Evolutionary conservation across 768 basidiomycete genomes (phyloP).

Genomic region (Saitozyma podzolica): DNA sequence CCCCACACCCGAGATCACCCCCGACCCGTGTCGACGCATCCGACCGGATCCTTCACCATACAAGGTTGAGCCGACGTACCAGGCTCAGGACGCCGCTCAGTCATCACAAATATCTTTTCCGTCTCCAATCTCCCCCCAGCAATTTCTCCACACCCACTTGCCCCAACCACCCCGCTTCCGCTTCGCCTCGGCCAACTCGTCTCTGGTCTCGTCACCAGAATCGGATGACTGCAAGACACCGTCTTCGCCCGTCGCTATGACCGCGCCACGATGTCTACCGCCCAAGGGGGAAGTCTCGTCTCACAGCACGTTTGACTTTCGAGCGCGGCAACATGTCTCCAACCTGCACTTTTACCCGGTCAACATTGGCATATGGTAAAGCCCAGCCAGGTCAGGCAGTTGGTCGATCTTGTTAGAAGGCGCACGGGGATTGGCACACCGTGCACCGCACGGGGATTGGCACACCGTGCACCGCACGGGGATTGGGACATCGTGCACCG

Average conservation of each 20-base stretch:
- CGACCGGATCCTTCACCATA: conserved; percentile 44
- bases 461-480: too few species aligned
- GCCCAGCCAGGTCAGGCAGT: too few species aligned
- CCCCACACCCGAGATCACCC: conserved; percentile 42
- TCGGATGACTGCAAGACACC: conserved; percentile 48
- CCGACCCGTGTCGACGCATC: conserved; percentile 37
- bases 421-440: too few species aligned
- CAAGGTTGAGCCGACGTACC: conserved; percentile 10
- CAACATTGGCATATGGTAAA: too few species aligned
- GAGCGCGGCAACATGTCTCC: too few species aligned
- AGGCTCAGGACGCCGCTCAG: conserved; percentile 15
- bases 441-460: too few species aligned
- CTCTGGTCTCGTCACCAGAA: conserved; percentile 44
- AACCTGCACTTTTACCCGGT: too few species aligned
- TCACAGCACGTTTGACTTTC: too few species aligned
- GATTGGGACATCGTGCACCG: too few species aligned
- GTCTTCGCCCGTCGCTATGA: conserved; percentile 42
- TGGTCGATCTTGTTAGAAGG: too few species aligned
- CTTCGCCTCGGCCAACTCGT: conserved; percentile 38
- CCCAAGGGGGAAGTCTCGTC: too few species aligned
- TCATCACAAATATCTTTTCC: conserved; percentile 40
- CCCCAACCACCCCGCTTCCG: conserved; percentile 33
- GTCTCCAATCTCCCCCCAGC: conserved; percentile 27
- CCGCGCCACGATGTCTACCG: too few species aligned
- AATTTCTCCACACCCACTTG: conserved; percentile 13